Base-by-base conservation (phyloP, 805 yeast genomes). In the Candida fluviatilis region DNA sequence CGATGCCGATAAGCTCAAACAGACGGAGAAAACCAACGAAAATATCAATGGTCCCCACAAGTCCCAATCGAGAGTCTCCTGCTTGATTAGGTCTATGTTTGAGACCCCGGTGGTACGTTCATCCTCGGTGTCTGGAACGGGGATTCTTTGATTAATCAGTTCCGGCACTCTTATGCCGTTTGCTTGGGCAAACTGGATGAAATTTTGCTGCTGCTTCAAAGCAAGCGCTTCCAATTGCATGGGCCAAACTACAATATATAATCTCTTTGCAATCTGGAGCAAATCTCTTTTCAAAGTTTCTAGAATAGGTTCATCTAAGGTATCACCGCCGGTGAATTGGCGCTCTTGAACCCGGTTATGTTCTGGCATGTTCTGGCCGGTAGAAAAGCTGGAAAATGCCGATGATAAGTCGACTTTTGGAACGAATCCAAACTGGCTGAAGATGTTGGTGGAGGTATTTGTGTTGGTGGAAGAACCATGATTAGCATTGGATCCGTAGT, bases 1-100 rank as follows among this genome's bases (percentile, higher is more conserved):
- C 1, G 74, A 62, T 3, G 78, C 68, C 10, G 75, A 51, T 39
- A 70, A 59, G 2, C 80, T 75, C 46, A 81, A 57, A 16, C 73
- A 61, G 18, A 80, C 75, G 3, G 84, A 64, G 39, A 77, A 75
- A 23, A 67, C 52, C 39, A 82, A 62, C 10, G 82, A 73, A 51
- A 82, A 82, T 21, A 82, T 63, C 39, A 82, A 60, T 4, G 89
- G 89, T 2, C 89, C 89, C 88, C 87, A 77, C 35, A 77, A 56
- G 54, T 77, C 82, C 82, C 82, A 77, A 38, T 76, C 82, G 37
- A 76, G 51, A 37, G 47, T 58, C 15, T 45, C 51, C 30, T 44
- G 49, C 16, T 41, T 47, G 13, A 46, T 30, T 18, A 45, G 37
- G 3, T 54, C 61, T 29, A 33, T 30, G 14, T 30, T 26, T 11